These are phyloP conservation scores for Macrolepiota albuminosa DNA, from an alignment of 768 basidiomycete species.

Conservation along the genomic window DNA sequence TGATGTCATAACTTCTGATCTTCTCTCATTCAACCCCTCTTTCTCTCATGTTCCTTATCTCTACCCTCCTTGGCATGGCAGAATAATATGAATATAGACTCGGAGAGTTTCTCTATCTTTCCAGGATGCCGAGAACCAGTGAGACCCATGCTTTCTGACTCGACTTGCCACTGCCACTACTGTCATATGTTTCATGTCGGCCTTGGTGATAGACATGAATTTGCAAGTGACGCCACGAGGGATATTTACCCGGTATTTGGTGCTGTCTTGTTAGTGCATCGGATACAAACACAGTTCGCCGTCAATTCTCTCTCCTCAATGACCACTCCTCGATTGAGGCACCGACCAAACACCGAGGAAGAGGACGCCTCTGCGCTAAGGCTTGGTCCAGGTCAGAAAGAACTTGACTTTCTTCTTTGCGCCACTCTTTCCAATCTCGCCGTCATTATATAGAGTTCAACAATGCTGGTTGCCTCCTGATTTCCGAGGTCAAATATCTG, in stretches of 20 bases:
- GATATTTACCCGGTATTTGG: background rate
- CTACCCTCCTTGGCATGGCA: too few relatives aligned
- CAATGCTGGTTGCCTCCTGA: conserved; percentile 85
- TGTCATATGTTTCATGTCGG: too few relatives aligned
- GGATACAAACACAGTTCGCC: background rate
- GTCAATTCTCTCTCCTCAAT: conserved; percentile 22
- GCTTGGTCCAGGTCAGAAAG: conserved; percentile 61
- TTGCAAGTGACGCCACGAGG: too few relatives aligned
- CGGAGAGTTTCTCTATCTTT: too few relatives aligned
- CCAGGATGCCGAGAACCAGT: too few relatives aligned
- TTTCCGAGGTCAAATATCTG: conserved; percentile 89
- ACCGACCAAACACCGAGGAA: conserved; percentile 64
- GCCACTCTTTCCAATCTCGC: background rate
- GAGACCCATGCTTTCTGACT: too few relatives aligned
- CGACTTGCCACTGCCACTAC: too few relatives aligned
- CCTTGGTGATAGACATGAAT: too few relatives aligned
- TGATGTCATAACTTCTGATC: too few relatives aligned
- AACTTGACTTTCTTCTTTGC: background rate
- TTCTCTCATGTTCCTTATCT: too few relatives aligned
- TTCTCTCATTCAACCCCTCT: too few relatives aligned
- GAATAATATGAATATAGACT: too few relatives aligned
- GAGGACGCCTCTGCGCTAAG: conserved; percentile 85
- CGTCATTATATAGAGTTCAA: conserved; percentile 62
- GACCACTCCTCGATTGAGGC: conserved; percentile 61
- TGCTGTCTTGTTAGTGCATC: background rate